Conservation (phyloP, 768 basidiomycete species). For the Auriscalpium orientale region DNA sequence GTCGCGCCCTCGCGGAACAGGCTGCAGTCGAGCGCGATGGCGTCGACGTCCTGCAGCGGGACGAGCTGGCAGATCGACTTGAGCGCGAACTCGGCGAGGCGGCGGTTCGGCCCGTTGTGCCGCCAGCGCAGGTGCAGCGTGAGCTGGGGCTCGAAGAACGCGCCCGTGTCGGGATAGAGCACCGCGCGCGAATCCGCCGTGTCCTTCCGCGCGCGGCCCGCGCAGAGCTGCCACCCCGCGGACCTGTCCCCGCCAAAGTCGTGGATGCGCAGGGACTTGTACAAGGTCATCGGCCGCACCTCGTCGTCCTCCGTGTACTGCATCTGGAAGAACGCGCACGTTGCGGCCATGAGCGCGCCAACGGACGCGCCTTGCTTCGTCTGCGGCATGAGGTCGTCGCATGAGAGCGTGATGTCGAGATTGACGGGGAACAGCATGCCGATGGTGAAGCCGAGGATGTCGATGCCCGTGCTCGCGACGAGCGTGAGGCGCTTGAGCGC, state of each 20-base stretch:
- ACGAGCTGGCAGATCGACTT: background rate
- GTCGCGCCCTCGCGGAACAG: background rate
- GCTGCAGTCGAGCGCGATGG: background rate
- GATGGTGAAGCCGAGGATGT: conserved; percentile 9
- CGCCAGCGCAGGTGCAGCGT: background rate
- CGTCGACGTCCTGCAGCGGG: background rate
- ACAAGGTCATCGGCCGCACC: background rate
- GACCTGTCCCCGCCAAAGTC: background rate
- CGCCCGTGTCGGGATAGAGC: background rate
- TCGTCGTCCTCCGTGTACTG: background rate
- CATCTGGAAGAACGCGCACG: background rate
- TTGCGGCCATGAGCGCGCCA: background rate
- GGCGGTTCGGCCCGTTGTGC: background rate
- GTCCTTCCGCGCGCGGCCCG: background rate
- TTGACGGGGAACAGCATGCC: conserved; percentile 5
- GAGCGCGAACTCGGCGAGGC: background rate
- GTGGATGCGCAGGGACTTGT: background rate
- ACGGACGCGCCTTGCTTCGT: background rate
- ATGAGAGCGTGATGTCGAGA: conserved; percentile 9
- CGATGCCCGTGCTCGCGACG: conserved; percentile 5
- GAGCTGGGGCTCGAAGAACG: background rate
- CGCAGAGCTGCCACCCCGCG: background rate
- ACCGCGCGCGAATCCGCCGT: background rate
- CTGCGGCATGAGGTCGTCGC: conserved; percentile 2
- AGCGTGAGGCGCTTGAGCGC: conserved; percentile 8